A percentile compares a stretch with the other conserved stretches of the same genome.
Conservation (phyloP, 345 rosid species). For the Melaleuca quinquenervia region DNA sequence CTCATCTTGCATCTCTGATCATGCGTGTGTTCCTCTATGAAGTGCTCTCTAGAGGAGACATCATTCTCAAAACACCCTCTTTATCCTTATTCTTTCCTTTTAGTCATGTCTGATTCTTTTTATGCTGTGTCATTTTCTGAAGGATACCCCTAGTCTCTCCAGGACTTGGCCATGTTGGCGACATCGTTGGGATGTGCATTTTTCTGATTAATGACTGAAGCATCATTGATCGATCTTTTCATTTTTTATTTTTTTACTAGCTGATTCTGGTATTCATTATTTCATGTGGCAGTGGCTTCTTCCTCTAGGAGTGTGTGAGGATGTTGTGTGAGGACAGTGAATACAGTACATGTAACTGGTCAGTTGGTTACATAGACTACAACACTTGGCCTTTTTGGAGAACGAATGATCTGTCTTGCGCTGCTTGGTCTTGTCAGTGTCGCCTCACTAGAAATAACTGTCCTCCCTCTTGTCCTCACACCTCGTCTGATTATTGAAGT, state of each 20-base stretch:
- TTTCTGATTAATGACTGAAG: not conserved
- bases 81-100: not conserved
- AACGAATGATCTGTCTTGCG: not conserved
- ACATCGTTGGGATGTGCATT: not conserved
- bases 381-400: not conserved
- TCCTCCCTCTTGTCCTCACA: no score
- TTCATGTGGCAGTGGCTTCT: no score
- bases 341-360: no score
- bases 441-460: no score
- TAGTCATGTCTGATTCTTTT: not conserved
- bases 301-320: no score
- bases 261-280: no score
- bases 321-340: no score
- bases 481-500: no score
- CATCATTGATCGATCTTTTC: not conserved
- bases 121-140: not conserved
- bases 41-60: not conserved
- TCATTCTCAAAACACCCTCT: not conserved
- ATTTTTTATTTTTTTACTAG: no score
- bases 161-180: not conserved
- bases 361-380: no score
- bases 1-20: not conserved
- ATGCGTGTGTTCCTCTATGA: not conserved
- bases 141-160: not conserved
- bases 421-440: no score